A percentile compares a stretch with the other conserved stretches of the same genome.
These are phyloP conservation scores for Phyllosticta citribraziliensis DNA, from an alignment of 2,329 filamentous ascomycete species.

Conservation along the genomic window DNA sequence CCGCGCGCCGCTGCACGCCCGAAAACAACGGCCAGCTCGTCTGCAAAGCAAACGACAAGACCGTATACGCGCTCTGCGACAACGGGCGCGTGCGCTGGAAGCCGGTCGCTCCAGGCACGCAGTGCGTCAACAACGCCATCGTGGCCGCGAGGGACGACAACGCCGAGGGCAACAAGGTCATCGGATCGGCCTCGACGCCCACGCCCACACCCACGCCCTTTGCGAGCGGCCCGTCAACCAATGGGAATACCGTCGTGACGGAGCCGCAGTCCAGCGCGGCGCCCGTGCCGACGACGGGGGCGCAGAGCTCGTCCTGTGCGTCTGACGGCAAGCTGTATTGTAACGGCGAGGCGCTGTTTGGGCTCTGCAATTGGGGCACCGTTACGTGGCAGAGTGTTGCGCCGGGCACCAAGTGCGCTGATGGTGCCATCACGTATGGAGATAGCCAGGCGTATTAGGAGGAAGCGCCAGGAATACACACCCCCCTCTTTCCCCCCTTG, in stretches of 20 bases:
- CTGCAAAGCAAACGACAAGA: not conserved
- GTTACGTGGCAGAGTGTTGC: conserved; percentile 28
- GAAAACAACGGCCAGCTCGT: conserved; percentile 3
- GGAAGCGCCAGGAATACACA: too few species aligned
- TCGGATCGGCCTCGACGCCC: not conserved
- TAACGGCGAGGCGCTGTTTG: conserved; percentile 31
- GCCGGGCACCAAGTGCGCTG: conserved; percentile 33
- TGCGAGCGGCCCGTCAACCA: not conserved
- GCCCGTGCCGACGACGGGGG: not conserved
- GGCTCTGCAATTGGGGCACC: conserved; percentile 33
- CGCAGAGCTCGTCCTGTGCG: not conserved
- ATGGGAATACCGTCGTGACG: not conserved
- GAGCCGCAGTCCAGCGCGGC: not conserved
- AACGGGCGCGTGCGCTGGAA: conserved; percentile 27
- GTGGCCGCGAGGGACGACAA: not conserved
- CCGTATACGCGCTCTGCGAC: conserved; percentile 24
- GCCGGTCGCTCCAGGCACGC: conserved; percentile 32
- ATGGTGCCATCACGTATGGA: conserved; percentile 26
- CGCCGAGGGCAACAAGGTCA: not conserved
- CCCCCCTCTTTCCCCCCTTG: too few species aligned
- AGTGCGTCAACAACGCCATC: conserved; percentile 33
- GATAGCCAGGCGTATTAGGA: not conserved
- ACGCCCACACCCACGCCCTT: not conserved
- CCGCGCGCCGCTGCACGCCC: not conserved
- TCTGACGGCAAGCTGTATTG: conserved; percentile 21